These are phyloP conservation scores for Zanthoxylum bungeanum DNA, from an alignment of 345 rosid species.

Conservation along the genomic window DNA sequence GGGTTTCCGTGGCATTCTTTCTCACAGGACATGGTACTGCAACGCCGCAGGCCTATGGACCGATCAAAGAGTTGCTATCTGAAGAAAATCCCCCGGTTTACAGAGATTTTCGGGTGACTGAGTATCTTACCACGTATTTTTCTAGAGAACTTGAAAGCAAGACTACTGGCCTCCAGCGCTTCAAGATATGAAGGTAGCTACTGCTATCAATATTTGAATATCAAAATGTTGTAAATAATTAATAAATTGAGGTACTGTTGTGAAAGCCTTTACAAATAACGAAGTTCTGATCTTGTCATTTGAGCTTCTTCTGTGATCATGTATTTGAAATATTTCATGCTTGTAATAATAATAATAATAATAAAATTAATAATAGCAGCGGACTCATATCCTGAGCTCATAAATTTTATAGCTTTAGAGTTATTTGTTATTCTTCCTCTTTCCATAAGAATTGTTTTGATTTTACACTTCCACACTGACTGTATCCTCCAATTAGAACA, in stretches of 20 bases:
- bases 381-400: too few species aligned
- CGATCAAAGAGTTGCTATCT: constrained; percentile 31
- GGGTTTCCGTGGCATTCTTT: constrained; percentile 43
- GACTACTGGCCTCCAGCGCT: constrained; percentile 9
- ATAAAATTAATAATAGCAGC: too few species aligned
- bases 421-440: too few species aligned
- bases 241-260: not conserved
- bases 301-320: too few species aligned
- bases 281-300: too few species aligned
- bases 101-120: constrained; percentile 14
- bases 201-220: not conserved
- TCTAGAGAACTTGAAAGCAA: constrained; percentile 18
- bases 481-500: too few species aligned
- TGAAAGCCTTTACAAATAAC: not conserved
- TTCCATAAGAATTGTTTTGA: too few species aligned
- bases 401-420: too few species aligned
- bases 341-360: too few species aligned
- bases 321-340: too few species aligned
- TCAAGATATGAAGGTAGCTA: constrained; percentile 7
- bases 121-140: constrained; percentile 12
- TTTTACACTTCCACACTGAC: too few species aligned
- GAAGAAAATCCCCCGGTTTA: constrained; percentile 27
- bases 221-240: not conserved
- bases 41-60: constrained; percentile 14
- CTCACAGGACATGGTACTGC: constrained; percentile 8